These are phyloP conservation scores for Mycena olivaceomarginata DNA, from an alignment of 768 basidiomycete species.

Conservation along the genomic window DNA sequence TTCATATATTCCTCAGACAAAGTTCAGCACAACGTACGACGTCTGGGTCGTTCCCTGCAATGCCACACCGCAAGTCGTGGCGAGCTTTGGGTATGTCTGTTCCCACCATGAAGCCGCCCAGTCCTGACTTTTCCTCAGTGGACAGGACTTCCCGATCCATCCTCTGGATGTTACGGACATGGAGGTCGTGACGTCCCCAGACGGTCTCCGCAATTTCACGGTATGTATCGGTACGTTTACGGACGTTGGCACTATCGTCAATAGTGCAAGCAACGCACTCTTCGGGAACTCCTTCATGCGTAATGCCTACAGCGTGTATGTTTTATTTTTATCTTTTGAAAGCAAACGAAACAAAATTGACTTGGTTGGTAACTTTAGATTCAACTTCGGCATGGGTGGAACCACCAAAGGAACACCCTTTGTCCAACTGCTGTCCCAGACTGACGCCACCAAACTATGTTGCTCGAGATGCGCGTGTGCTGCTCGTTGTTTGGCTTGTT, in stretches of 20 bases:
- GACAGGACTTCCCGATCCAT: constrained; percentile 37
- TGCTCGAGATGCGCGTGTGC: no score
- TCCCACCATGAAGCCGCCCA: not conserved
- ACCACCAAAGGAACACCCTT: constrained; percentile 23
- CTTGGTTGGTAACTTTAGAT: constrained; percentile 4
- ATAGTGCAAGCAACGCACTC: constrained; percentile 26
- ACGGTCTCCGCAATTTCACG: constrained; percentile 38
- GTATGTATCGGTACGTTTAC: constrained; percentile 37
- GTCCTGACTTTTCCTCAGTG: not conserved
- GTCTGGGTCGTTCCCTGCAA: constrained; percentile 43
- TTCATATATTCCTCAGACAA: constrained; percentile 29
- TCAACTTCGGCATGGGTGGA: constrained; percentile 43
- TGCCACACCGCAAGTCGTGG: constrained; percentile 26
- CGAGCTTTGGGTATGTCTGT: constrained; percentile 38
- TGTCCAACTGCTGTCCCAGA: constrained; percentile 40
- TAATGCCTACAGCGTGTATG: constrained; percentile 26
- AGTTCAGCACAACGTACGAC: constrained; percentile 35
- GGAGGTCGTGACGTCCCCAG: constrained; percentile 35
- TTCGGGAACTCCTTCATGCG: constrained; percentile 43
- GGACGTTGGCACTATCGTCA: constrained; percentile 35
- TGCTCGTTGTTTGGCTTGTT: no score
- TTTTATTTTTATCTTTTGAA: not conserved
- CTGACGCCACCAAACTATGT: constrained; percentile 36
- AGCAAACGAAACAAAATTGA: no score
- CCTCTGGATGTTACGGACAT: constrained; percentile 39